Base-by-base conservation (phyloP, 768 basidiomycete genomes). In the Paxillus rubicundulus region DNA sequence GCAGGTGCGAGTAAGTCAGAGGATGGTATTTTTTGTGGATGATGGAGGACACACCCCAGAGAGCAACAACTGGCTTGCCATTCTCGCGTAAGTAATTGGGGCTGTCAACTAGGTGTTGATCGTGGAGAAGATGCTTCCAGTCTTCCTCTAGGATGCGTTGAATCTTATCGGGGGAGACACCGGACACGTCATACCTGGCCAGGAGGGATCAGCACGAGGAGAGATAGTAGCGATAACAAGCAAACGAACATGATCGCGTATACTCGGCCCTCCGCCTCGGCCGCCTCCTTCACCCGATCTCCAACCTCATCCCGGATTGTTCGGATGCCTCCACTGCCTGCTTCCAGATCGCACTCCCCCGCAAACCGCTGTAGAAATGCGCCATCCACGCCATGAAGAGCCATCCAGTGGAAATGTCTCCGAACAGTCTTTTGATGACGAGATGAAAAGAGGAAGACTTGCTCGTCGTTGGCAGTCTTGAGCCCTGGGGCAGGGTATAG, bases 311-410 rank as follows among this genome's bases (percentile, higher is more conserved):
- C 90, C 24, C 90, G 77, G 48, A 87, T 70, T 14, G 78, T 66
- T 56, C 78, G 72, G 17, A 89, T 79, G 3, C 80, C 86, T n/a
- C 78, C 70, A 49, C 79, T 80, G 0, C 72, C 72, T 8, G 77
- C 74, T 32, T 82, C 70, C 34, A 77, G 39, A 61, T 89, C 87
- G 38, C 82, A 84, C 61, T 89, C 79, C 2, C 82, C 78, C 2
- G 79, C 79, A 62, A 91, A 92, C 3, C 91, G 82, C 66, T 92
- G 90, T 17, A 92, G 64, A 65, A 92, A 91, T 2, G 80, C 88
- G 12, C 90, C 91, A 54, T 92, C 87, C 36, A 93, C 80, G 41
- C 84, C 83, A 56, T 89, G 84, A 57, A 81, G 72, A 5, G 88
- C 87, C 91, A 93, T 92, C 89, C 87, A 89, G 10, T 53, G 40